Evolutionary conservation across 2,329 filamentous ascomycete species (phyloP).

Genomic region (Biscogniauxia mediterranea): DNA sequence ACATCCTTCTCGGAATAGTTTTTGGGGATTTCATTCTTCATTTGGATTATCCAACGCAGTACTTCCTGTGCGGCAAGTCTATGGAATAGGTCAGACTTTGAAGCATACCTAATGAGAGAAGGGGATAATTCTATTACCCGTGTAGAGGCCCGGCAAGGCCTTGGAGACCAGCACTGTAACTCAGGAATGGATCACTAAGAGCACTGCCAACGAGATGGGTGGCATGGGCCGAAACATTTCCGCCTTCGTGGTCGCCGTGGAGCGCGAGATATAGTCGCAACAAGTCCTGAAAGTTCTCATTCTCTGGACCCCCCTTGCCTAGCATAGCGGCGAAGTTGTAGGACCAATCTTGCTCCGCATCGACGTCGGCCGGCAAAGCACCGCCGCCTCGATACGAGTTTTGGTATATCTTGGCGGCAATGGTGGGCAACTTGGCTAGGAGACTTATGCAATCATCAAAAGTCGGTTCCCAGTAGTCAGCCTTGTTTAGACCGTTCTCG

Average conservation of each 20-base stretch:
- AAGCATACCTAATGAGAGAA: background rate
- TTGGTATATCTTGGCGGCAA: slow-evolving; percentile 97
- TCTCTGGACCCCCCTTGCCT: slow-evolving; percentile 81
- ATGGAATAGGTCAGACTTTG: slow-evolving; percentile 10
- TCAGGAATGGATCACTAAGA: slow-evolving; percentile 90
- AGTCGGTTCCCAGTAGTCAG: slow-evolving; percentile 97
- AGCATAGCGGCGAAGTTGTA: slow-evolving; percentile 98
- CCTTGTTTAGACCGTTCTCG: slow-evolving; percentile 86
- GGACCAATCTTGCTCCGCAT: slow-evolving; percentile 89
- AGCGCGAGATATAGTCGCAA: slow-evolving; percentile 92
- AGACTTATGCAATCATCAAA: slow-evolving; percentile 94
- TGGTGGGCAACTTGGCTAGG: slow-evolving; percentile 92
- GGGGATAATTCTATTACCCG: slow-evolving; percentile 49
- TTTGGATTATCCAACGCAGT: slow-evolving; percentile 92
- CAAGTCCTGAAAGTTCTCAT: slow-evolving; percentile 94
- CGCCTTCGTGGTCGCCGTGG: slow-evolving; percentile 96
- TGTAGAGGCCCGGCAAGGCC: slow-evolving; percentile 93
- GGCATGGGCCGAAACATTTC: slow-evolving; percentile 93
- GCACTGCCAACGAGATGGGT: slow-evolving; percentile 95
- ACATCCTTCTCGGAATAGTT: slow-evolving; percentile 80
- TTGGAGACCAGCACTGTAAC: slow-evolving; percentile 92
- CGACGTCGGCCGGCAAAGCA: slow-evolving; percentile 71
- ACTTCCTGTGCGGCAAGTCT: slow-evolving; percentile 95
- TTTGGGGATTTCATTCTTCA: slow-evolving; percentile 83
- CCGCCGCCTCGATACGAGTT: slow-evolving; percentile 77